Base-by-base conservation (phyloP, 371 early-diverging fungal genomes). In the Smittium mucronatum region DNA sequence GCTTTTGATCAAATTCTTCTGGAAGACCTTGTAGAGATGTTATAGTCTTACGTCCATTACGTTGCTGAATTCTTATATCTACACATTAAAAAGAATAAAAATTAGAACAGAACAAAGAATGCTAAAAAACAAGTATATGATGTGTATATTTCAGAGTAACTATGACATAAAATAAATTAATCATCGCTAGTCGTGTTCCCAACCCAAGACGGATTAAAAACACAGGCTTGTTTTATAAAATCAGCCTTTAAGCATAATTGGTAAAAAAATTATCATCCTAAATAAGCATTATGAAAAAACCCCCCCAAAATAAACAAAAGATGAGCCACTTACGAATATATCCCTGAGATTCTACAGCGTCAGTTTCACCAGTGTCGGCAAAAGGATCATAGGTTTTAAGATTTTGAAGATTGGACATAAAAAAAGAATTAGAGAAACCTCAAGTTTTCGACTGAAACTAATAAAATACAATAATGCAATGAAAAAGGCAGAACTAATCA, bases 31-130 rank as follows among this genome's bases (percentile, higher is more conserved):
- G 91, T 35, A 95, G 85, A 36, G 96, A 94, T 2, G 98, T 96
- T 74, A 94, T 78, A 57, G 95, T 93, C 84, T 99, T 99, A 78
- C 94, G 86, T 70, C 97, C 95, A 82, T 94, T 95, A 75, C 98
- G 91, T 80, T 94, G 97, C 80, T 95, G 95, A 74, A 96, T 91
- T 79, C 99, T 94, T 75, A 97, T 90, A 81, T 97, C 91, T 91
- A 79, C 11, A 30, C 11, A 32, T 30, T 8, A 26, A 28, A 65
- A 65, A 36, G 65, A n/a, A n/a, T 17, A 33, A 2, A n/a, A 30
- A 30, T 33, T 30, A 33, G 33, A 26, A 57, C 31, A 61, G 63
- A n/a, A 61, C 11, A 61, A n/a, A 61, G 5, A n/a, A 11, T 33
- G 16, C 11, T 30, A 61, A 11, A n/a, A 33, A 28, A 61, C 5